Evolutionary conservation across 139 green algal genomes (phyloP).

Genomic region (Chlorella sp.): DNA sequence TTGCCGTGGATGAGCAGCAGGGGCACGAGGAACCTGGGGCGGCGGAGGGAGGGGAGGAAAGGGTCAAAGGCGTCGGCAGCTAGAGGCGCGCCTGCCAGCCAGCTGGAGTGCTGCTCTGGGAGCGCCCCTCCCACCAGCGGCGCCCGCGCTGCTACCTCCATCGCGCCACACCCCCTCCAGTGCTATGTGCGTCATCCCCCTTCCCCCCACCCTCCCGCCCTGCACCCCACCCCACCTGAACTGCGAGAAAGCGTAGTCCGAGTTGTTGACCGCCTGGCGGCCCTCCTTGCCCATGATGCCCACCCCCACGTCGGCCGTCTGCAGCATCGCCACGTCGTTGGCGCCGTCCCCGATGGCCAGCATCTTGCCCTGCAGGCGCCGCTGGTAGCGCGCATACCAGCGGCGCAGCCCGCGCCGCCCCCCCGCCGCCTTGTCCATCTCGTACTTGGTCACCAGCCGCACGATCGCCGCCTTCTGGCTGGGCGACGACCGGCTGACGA

Average conservation of each 20-base stretch:
- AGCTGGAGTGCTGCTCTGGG: too few species aligned
- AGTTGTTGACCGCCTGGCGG: conserved; percentile 88
- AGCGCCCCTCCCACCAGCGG: too few species aligned
- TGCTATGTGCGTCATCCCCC: too few species aligned
- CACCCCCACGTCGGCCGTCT: conserved; percentile 94
- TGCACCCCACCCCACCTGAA: conserved; percentile 59
- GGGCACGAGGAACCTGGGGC: conserved; percentile 81
- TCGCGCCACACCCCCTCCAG: too few species aligned
- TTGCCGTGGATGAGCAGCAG: conserved; percentile 94
- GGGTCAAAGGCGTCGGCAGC: too few species aligned
- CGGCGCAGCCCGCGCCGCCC: conserved; percentile 15
- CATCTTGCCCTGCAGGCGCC: conserved; percentile 67
- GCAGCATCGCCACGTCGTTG: conserved; percentile 97
- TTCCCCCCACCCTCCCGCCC: not conserved
- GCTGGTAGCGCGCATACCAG: conserved; percentile 33
- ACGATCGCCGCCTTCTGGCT: conserved; percentile 79
- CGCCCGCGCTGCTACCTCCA: too few species aligned
- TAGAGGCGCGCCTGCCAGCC: too few species aligned
- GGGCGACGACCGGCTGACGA: conserved; percentile 67
- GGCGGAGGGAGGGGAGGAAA: too few species aligned
- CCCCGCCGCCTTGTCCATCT: conserved; percentile 48
- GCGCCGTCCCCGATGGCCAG: conserved; percentile 97
- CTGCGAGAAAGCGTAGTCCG: conserved; percentile 94
- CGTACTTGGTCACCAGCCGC: conserved; percentile 66
- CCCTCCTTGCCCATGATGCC: conserved; percentile 96